Evolutionary conservation across 1,284 basidiomycete genomes (phyloP), one percentile per base, ranked within the genome.

Genomic region (Cronartium quercuum): DNA sequence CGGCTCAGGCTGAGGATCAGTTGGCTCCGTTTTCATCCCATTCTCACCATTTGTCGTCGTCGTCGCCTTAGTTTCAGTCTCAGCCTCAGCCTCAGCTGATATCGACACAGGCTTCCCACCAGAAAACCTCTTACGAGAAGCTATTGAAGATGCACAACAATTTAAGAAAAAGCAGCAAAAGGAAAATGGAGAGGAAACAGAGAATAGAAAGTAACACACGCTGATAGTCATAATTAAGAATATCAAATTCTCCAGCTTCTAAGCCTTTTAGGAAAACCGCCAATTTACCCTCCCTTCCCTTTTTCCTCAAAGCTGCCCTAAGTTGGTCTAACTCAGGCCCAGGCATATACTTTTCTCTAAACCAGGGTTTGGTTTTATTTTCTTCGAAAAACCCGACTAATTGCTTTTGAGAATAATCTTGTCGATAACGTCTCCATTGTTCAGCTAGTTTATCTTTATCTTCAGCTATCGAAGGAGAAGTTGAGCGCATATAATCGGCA

Each of bases 391-490:
- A 78, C 29, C 24, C 18, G 0, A 66, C 64, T n/a, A 77, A 63
- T 15, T 66, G 61, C 38, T 77, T 77, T 29, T 75, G 75, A 12
- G 51, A 24, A n/a, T 76, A 77, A n/a, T 76, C 76, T 21, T 65
- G 66, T 21, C 71, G 61, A 73, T 81, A 81, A 37, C 80, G 78
- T 24, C 77, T 77, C 77, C 78, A 81, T 35, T 77, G 76, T 29
- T 78, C 75, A 24, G 78, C 78, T 66, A 81, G 75, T 44, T 77
- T 77, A 1, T 76, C 75, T 44, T 76, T 44, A 21, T 77, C 76
- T 10, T 77, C 75, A 40, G 68, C 74, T 5, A 76, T 57, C 29
- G 76, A 75, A 24, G 77, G 77, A 37, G 76, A 76, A 41, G 77
- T 68, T 6, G 67, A 24, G 7, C 63, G 37, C 76, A 79, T 78